Evolutionary conservation across 2,329 filamentous ascomycete species (phyloP).

Genomic region (Diaporthe velutina): DNA sequence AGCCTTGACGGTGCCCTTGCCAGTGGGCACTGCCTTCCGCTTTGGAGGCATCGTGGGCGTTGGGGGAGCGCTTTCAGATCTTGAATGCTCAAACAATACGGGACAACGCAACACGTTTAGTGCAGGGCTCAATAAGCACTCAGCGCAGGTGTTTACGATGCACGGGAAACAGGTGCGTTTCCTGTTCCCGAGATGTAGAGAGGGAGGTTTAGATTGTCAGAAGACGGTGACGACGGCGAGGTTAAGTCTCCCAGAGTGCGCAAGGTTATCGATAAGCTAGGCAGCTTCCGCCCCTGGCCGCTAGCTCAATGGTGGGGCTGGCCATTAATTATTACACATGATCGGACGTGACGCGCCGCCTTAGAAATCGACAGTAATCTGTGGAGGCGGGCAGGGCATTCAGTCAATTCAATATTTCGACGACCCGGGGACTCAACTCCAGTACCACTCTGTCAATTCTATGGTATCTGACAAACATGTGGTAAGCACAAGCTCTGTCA

Average conservation of each 20-base stretch:
- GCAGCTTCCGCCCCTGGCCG: conserved; percentile 11
- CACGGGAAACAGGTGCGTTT: not conserved
- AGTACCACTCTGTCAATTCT: not conserved
- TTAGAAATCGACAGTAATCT: conserved; percentile 31
- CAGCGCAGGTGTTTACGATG: not conserved
- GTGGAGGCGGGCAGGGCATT: not conserved
- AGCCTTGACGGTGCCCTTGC: conserved; percentile 64
- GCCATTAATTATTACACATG: conserved; percentile 30
- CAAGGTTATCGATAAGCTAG: conserved; percentile 31
- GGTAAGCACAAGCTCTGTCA: conserved; percentile 28
- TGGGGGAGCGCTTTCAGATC: conserved; percentile 13
- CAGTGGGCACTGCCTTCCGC: conserved; percentile 71
- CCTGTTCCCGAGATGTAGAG: not conserved
- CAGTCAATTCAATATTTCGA: not conserved
- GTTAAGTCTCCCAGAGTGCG: not conserved
- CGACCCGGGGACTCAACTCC: not conserved
- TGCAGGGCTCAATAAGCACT: not conserved
- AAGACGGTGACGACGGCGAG: not conserved
- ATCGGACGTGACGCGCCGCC: conserved; percentile 36
- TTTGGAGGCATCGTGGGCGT: conserved; percentile 73
- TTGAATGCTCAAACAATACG: not conserved
- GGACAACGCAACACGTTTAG: not conserved
- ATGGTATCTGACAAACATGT: conserved; percentile 34
- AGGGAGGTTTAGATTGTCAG: not conserved
- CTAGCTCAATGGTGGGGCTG: conserved; percentile 24